Base-by-base conservation (phyloP, 352 stramenopile species). In the Globisporangium cylindrosporum region DNA sequence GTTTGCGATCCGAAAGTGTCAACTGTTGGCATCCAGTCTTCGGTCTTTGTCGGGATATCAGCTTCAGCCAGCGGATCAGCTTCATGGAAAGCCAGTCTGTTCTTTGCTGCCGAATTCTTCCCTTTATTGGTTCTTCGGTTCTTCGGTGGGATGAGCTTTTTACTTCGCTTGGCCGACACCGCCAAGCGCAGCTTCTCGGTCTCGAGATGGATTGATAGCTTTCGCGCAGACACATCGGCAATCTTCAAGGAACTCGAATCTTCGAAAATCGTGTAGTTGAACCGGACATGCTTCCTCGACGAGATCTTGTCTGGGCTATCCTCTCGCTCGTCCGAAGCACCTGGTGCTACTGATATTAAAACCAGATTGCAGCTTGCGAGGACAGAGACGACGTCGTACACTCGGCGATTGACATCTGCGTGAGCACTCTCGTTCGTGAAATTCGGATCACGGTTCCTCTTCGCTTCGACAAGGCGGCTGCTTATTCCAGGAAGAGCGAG, bases 361-460 rank as follows among this genome's bases (percentile, higher is more conserved):
- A 93, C 71, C 36, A 90, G 60, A 56, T 81, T 82, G 68, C 85
- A 86, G 60, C 68, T 83, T 3, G 62, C 72, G 43, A 93, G 73
- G 27, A 93, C 80, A 0, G 82, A 83, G 32, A 88, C 82, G 27
- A 91, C 80, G 34, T 91, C 82, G 57, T 93, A 93, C 22, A 93
- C 67, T 0, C 84, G 82, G 4, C 84, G 82, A 59, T 82, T 81
- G 14, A 82, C 73, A 61, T 91, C 82, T 34, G 60, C 68, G 18
- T 74, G 68, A 20, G 77, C 43, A 27, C 48, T 68, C 34, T 70
- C 67, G 18, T 61, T 64, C 32, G 71, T 29, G 54, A 67, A 65
- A 10, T 64, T 61, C 32, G 51, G 27, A 20, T 18, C 66, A 25
- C 77, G 71, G 61, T 58, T 68, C 20, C 79, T 67, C 46, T 84